Evolutionary conservation across 768 basidiomycete species (phyloP).

Genomic region (Mycena galericulata): DNA sequence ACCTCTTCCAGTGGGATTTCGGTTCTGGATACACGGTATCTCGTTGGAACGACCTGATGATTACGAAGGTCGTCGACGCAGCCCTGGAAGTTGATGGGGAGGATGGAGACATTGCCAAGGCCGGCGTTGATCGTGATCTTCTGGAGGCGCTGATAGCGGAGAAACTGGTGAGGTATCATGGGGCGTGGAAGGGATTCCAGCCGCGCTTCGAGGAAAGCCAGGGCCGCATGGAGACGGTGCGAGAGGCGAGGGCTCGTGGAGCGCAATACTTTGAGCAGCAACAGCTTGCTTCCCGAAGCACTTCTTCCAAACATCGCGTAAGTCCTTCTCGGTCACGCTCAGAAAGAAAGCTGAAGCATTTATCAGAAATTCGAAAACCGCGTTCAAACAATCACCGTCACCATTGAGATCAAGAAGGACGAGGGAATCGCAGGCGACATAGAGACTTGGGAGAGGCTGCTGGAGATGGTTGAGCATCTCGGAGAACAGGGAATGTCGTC

Average conservation of each 20-base stretch:
- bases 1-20: constrained; percentile 27
- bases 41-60: constrained; percentile 23
- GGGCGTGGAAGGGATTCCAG: constrained; percentile 25
- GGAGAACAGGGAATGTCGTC: constrained; percentile 28
- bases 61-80: constrained; percentile 11
- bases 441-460: constrained; percentile 26
- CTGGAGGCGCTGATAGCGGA: constrained; percentile 15
- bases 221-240: constrained; percentile 20
- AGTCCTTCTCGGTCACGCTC: constrained; percentile 1
- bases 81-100: constrained; percentile 6
- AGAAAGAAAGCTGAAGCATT: neutral
- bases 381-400: neutral
- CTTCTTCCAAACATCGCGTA: constrained; percentile 19
- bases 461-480: constrained; percentile 19
- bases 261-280: neutral
- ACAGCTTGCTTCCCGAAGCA: constrained; percentile 19
- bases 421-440: constrained; percentile 12
- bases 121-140: constrained; percentile 13
- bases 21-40: constrained; percentile 18
- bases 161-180: constrained; percentile 13
- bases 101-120: constrained; percentile 4
- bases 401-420: constrained; percentile 17
- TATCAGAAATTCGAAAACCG: constrained; percentile 19
- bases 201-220: constrained; percentile 5
- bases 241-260: constrained; percentile 22